Percentiles rank a stretch among this genome's conserved stretches.
phyloP scores from a whole-genome alignment of 2,329 filamentous ascomycete genomes.

The Fusarium brachygibbosum region DNA sequence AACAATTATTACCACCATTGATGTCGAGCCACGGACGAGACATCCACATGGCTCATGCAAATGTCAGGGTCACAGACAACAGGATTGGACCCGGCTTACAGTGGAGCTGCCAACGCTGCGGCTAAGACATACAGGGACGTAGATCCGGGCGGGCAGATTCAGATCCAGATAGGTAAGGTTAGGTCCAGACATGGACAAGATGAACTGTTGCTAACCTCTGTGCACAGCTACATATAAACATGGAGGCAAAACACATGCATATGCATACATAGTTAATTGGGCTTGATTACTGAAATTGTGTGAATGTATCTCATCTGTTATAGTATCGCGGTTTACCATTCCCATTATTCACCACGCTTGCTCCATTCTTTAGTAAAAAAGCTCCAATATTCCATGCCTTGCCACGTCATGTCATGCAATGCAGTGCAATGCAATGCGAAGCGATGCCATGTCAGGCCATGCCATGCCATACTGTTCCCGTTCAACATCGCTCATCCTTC shows the following conservation, averaged over 20 bases:
- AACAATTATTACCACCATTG: slow-evolving; percentile 20
- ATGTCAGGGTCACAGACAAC: slow-evolving; percentile 32
- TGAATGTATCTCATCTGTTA: slow-evolving; percentile 15
- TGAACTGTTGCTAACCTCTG: no score
- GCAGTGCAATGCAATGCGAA: slow-evolving; percentile 8
- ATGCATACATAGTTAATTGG: background rate
- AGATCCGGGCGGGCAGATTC: background rate
- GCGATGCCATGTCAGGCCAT: slow-evolving; percentile 15
- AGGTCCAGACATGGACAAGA: background rate
- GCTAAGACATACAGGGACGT: slow-evolving; percentile 20
- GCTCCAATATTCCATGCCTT: slow-evolving; percentile 19
- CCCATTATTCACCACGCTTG: slow-evolving; percentile 30
- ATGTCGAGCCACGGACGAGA: slow-evolving; percentile 15
- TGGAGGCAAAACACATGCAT: background rate
- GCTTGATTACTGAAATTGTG: slow-evolving; percentile 22
- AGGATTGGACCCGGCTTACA: slow-evolving; percentile 30
- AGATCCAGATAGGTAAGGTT: background rate
- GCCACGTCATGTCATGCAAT: slow-evolving; percentile 20
- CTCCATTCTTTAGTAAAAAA: slow-evolving; percentile 10
- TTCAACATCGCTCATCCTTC: slow-evolving; percentile 48
- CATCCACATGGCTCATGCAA: slow-evolving; percentile 35
- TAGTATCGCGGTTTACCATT: slow-evolving; percentile 12
- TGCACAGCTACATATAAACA: no score
- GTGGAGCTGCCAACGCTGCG: slow-evolving; percentile 10
- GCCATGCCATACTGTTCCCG: slow-evolving; percentile 3